Conservation (phyloP, 2,329 filamentous ascomycete species). For the Xylogone sp. region DNA sequence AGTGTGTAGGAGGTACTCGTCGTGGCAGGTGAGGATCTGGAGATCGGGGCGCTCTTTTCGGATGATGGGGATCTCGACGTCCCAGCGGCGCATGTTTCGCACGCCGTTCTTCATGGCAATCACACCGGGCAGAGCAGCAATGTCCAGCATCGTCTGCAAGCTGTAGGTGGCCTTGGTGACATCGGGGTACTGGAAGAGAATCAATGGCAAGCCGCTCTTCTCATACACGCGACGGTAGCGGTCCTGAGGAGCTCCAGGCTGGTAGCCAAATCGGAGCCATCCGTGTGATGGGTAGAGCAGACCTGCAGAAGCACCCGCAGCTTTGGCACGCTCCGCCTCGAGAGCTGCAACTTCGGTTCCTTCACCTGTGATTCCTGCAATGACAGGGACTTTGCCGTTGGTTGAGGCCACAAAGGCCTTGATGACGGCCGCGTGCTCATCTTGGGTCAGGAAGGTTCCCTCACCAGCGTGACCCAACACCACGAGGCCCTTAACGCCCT, state of each 20-base stretch:
- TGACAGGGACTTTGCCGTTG: conserved; percentile 45
- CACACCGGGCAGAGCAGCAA: conserved; percentile 46
- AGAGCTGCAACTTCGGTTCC: conserved; percentile 49
- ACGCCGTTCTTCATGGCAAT: conserved; percentile 56
- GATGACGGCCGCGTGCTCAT: conserved; percentile 47
- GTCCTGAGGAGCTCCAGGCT: conserved; percentile 47
- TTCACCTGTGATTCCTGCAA: conserved; percentile 49
- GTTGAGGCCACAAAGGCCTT: conserved; percentile 49
- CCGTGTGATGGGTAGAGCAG: conserved; percentile 50
- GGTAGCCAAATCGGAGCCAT: conserved; percentile 53
- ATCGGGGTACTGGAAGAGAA: conserved; percentile 51
- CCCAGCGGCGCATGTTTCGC: conserved; percentile 54
- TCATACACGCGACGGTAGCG: conserved; percentile 48
- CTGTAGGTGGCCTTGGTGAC: conserved; percentile 49
- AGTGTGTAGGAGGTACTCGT: conserved; percentile 50
- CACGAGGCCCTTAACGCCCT: conserved; percentile 48
- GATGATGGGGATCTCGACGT: conserved; percentile 51
- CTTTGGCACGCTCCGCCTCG: conserved; percentile 46
- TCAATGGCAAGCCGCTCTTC: conserved; percentile 43
- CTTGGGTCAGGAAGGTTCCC: conserved; percentile 47
- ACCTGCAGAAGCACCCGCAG: conserved; percentile 46
- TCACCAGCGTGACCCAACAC: conserved; percentile 52
- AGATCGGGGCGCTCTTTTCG: conserved; percentile 43
- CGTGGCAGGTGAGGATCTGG: conserved; percentile 47
- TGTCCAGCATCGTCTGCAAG: conserved; percentile 48